Percentiles rank a stretch among this genome's conserved stretches.
These are phyloP conservation scores for Apiotrichum mycotoxinovorans DNA, from an alignment of 1,284 basidiomycete genomes.

Conservation along the genomic window DNA sequence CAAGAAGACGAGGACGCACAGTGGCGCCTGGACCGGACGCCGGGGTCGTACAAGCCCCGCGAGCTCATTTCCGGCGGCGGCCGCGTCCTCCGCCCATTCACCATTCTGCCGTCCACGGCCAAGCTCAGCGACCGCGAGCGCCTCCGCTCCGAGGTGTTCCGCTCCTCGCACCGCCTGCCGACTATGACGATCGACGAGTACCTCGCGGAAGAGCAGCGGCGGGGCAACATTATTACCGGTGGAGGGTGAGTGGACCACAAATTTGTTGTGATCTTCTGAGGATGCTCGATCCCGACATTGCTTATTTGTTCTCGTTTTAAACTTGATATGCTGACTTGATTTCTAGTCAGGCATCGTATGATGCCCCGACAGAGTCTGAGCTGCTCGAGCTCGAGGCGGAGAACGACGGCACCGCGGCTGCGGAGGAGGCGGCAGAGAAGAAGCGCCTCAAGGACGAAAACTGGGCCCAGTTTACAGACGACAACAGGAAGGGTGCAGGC, in stretches of 20 bases:
- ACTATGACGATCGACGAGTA: slow-evolving; percentile 98
- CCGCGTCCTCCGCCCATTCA: slow-evolving; percentile 81
- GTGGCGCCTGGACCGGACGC: slow-evolving; percentile 69
- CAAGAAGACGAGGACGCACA: slow-evolving; percentile 53
- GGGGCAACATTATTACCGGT: slow-evolving; percentile 81
- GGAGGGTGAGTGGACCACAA: slow-evolving; percentile 65
- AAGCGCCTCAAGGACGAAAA: slow-evolving; percentile 81
- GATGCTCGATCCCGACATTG: background rate
- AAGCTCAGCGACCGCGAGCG: slow-evolving; percentile 60
- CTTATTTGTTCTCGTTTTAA: background rate
- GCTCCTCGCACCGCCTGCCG: slow-evolving; percentile 78
- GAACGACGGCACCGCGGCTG: slow-evolving; percentile 71
- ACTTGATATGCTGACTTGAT: background rate
- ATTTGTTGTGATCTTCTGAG: background rate
- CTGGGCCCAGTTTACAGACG: slow-evolving; percentile 80
- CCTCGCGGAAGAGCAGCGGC: slow-evolving; percentile 73
- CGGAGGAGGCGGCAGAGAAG: slow-evolving; percentile 68
- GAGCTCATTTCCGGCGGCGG: slow-evolving; percentile 71
- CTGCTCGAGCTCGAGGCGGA: slow-evolving; percentile 73
- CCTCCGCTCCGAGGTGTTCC: slow-evolving; percentile 76
- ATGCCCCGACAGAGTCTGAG: slow-evolving; percentile 67
- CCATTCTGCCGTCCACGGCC: slow-evolving; percentile 70
- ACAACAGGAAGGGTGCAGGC: slow-evolving; percentile 75
- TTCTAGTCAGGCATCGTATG: slow-evolving; percentile 64
- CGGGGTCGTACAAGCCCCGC: slow-evolving; percentile 43